Evolutionary conservation across 2,329 filamentous ascomycete species (phyloP).

Genomic region (Colletotrichum sp.): DNA sequence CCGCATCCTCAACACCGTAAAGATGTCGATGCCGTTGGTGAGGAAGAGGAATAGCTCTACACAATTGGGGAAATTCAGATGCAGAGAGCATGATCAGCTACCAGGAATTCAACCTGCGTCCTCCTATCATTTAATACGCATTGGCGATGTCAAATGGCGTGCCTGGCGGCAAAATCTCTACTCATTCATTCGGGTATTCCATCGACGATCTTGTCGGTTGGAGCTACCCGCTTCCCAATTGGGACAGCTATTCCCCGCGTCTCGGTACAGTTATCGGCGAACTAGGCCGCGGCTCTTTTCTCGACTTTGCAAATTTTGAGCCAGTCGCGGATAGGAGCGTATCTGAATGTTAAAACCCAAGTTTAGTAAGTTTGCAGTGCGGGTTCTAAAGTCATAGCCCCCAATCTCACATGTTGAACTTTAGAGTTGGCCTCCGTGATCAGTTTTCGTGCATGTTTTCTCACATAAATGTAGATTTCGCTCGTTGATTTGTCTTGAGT

Average conservation of each 20-base stretch:
- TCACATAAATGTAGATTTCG: too few species aligned
- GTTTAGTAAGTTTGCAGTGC: too few species aligned
- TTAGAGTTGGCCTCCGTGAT: too few species aligned
- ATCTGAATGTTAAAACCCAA: too few species aligned
- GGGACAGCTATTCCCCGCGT: neutral
- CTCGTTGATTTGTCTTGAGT: too few species aligned
- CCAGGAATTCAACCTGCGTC: fast-evolving
- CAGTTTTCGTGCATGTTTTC: too few species aligned
- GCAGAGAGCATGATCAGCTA: neutral
- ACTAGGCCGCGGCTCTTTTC: neutral
- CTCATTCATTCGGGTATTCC: fast-evolving
- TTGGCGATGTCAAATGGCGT: neutral
- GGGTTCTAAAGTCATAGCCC: too few species aligned
- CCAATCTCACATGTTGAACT: too few species aligned
- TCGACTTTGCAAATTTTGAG: neutral
- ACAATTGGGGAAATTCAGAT: neutral
- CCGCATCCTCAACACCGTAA: neutral
- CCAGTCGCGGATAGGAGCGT: too few species aligned
- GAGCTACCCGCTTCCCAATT: neutral
- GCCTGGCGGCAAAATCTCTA: neutral
- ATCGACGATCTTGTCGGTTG: neutral
- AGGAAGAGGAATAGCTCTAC: neutral
- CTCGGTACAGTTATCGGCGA: neutral
- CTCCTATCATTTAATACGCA: neutral
- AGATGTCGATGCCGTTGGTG: neutral